phyloP scores from a whole-genome alignment of 2,329 filamentous ascomycete genomes.

The Phialemonium atrogriseum region DNA sequence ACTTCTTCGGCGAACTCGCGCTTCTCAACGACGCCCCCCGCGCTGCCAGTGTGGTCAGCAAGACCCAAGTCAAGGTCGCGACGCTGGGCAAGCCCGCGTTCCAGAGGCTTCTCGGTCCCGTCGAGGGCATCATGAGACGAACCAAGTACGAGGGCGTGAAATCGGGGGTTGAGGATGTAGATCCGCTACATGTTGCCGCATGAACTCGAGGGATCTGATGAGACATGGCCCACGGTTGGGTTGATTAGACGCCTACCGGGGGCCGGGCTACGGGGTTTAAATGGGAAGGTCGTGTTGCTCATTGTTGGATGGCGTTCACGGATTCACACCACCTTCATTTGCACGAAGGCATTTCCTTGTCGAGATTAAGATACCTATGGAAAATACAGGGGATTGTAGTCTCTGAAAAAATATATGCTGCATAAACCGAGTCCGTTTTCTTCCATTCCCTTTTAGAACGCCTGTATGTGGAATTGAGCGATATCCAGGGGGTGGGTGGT shows the following conservation, averaged over 20 bases:
- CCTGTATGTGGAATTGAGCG: no score
- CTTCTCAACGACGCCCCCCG: conserved; percentile 88
- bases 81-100: conserved; percentile 90
- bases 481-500: no score
- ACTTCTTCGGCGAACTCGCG: conserved; percentile 95
- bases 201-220: conserved; percentile 7
- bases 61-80: conserved; percentile 86
- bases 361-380: conserved; percentile 11
- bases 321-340: conserved; percentile 5
- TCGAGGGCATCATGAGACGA: conserved; percentile 89
- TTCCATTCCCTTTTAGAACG: no score
- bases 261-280: not conserved
- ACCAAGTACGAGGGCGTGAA: conserved; percentile 54
- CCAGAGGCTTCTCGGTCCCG: conserved; percentile 83
- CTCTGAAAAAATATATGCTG: no score
- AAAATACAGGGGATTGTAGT: no score
- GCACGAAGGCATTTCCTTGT: conserved; percentile 8
- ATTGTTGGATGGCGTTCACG: conserved; percentile 2
- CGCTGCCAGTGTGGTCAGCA: conserved; percentile 78
- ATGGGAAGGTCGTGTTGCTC: not conserved
- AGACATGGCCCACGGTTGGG: no score
- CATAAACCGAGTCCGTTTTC: no score
- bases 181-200: conserved; percentile 44
- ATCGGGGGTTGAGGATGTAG: conserved; percentile 57
- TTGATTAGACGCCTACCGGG: no score